Evolutionary conservation across 345 rosid genomes (phyloP).

Genomic region (Hibiscus trionum): DNA sequence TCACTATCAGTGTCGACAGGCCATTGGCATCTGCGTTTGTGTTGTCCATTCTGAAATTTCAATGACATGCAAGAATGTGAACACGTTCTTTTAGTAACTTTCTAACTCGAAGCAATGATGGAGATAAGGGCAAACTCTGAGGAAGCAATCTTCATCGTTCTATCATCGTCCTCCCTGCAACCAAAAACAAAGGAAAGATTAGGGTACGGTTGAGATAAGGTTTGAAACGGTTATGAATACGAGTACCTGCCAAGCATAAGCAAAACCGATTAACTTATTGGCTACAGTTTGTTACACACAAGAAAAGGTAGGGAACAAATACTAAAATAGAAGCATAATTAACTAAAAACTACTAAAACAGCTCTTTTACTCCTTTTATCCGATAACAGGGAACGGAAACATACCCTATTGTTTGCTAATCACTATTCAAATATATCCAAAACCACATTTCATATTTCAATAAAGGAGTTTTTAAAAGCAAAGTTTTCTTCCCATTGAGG

Average conservation of each 20-base stretch:
- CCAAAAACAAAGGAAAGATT: neutral
- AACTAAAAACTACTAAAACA: neutral
- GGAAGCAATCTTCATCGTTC: neutral
- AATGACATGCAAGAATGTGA: neutral
- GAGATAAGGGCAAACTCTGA: neutral
- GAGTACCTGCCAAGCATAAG: neutral
- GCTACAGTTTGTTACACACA: neutral
- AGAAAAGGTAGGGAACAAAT: neutral
- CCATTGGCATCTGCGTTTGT: neutral
- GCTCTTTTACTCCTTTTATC: neutral
- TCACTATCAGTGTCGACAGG: neutral
- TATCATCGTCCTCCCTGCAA: neutral
- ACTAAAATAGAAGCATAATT: neutral
- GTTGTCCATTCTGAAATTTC: neutral
- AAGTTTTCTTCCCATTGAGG: neutral
- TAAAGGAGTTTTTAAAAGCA: neutral
- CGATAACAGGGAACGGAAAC: neutral
- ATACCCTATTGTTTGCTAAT: neutral
- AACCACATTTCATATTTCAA: neutral
- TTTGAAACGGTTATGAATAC: neutral
- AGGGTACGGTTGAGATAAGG: neutral
- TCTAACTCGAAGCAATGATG: neutral
- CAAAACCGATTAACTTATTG: neutral
- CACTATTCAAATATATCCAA: neutral
- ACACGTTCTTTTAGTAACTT: neutral